Evolutionary conservation across 768 basidiomycete species (phyloP), one percentile per base, ranked within the genome.

Genomic region (Naganishia kalamii): DNA sequence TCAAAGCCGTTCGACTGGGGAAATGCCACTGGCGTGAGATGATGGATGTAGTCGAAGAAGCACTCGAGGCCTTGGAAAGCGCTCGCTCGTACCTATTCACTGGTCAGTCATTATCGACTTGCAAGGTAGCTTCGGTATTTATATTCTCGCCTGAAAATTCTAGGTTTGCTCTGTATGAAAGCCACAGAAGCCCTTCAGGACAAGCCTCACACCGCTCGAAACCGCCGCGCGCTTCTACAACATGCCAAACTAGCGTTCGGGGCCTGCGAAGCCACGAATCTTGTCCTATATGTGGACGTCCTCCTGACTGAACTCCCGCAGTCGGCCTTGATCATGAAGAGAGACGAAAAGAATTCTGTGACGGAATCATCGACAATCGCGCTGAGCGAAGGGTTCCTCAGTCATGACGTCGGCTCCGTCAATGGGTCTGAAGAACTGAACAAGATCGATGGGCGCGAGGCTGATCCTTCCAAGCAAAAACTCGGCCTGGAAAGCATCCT

Each of bases 21-120:
- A 52, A 25, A 19, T n/a, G 6, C 2, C 40, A 47, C 15, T 64
- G 63, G 63, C 50, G 35, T 4, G 41, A 47, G 4, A 41, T 47
- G 50, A 57, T 64, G 13, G 63, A 64, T 33, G 37, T 27, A 3
- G 63, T 64, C 27, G 63, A 64, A 35, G 51, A 52, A 37, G 41
- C 63, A 8, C 27, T 64, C 25, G 35, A 52, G 32, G 23, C 13
- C 8, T 29, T 64, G 63, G 30, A 64, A 15, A 23, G 0, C 21
- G 63, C 63, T 15, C 50, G 52, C 23, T 51, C 63, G 8, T 64
- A 64, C 30, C 25, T 64, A 19, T 52, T 41, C 27, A 40, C 40
- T 30, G 63, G 63, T 64, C 27, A 33, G 27, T 30, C 6, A 4
- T 10, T 37, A 30, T n/a, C 1, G 17, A 3, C 40, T 43, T 41